Percentiles rank a stretch among this genome's conserved stretches.
Evolutionary conservation across 2,329 filamentous ascomycete genomes (phyloP).

Genomic region (Monilinia aucupariae): DNA sequence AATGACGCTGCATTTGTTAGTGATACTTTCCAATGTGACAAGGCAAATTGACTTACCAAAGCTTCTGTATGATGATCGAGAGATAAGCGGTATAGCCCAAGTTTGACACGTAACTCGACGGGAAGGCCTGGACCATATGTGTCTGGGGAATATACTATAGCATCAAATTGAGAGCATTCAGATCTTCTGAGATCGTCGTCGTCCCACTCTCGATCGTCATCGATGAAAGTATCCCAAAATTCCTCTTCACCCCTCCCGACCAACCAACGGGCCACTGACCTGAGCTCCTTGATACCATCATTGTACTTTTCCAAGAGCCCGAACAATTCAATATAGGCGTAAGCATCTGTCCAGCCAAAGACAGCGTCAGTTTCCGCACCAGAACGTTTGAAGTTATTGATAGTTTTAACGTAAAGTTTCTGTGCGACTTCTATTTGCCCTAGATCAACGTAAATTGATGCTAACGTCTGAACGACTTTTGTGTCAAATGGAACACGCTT

Average conservation of each 20-base stretch:
- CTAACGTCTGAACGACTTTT: constrained; percentile 34
- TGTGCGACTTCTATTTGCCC: constrained; percentile 34
- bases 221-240: constrained; percentile 67
- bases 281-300: constrained; percentile 64
- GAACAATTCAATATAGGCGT: constrained; percentile 79
- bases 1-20: constrained; percentile 48
- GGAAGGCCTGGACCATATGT: constrained; percentile 72
- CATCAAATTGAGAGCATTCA: constrained; percentile 55
- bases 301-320: constrained; percentile 57
- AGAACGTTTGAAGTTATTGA: constrained; percentile 29
- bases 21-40: constrained; percentile 15
- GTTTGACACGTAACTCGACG: constrained; percentile 73
- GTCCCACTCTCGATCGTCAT: constrained; percentile 90
- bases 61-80: constrained; percentile 67
- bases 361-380: constrained; percentile 15
- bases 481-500: constrained; percentile 45
- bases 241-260: constrained; percentile 66
- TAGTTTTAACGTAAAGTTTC: constrained; percentile 33
- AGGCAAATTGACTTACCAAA: constrained; percentile 48
- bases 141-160: constrained; percentile 46
- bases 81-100: constrained; percentile 77
- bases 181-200: constrained; percentile 61
- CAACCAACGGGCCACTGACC: constrained; percentile 72
- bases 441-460: constrained; percentile 35
- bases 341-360: constrained; percentile 69